phyloP scores from a whole-genome alignment of 2,329 filamentous ascomycete species.

The Exophiala viscosa region DNA sequence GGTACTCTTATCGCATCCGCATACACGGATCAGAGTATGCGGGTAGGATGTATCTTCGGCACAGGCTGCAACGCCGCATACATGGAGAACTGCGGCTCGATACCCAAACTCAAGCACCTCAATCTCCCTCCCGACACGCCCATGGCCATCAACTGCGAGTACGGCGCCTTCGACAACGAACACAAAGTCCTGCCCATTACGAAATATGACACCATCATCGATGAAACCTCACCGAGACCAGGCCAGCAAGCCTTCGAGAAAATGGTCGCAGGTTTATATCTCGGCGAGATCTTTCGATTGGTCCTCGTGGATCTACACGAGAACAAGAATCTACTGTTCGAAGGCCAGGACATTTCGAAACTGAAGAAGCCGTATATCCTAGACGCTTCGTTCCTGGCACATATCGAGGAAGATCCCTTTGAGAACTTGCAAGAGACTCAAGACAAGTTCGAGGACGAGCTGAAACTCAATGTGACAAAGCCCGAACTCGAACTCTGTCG shows the following conservation, averaged over 20 bases:
- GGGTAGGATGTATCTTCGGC: constrained; percentile 96
- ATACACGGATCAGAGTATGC: constrained; percentile 91
- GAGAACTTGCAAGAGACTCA: constrained; percentile 90
- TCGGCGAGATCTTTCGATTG: constrained; percentile 91
- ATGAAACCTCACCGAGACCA: constrained; percentile 85
- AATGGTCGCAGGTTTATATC: constrained; percentile 92
- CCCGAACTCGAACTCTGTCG: constrained; percentile 86
- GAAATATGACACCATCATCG: constrained; percentile 79
- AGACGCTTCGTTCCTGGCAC: constrained; percentile 88
- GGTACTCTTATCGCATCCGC: constrained; percentile 94
- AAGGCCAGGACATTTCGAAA: constrained; percentile 72
- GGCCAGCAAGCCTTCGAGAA: constrained; percentile 96
- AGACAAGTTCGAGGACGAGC: constrained; percentile 73
- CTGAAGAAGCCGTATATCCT: constrained; percentile 84
- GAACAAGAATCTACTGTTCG: constrained; percentile 73
- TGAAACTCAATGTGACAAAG: constrained; percentile 66
- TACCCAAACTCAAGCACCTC: constrained; percentile 90
- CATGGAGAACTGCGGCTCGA: constrained; percentile 87
- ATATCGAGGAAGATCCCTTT: constrained; percentile 91
- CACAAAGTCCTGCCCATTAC: constrained; percentile 82
- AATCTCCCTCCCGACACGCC: constrained; percentile 78
- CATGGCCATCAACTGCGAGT: constrained; percentile 97
- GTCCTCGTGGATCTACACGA: constrained; percentile 82
- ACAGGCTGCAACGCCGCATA: constrained; percentile 89
- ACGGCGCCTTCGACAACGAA: constrained; percentile 94